Evolutionary conservation across 257 asterid species (phyloP).

Genomic region (Handroanthus guayacan): DNA sequence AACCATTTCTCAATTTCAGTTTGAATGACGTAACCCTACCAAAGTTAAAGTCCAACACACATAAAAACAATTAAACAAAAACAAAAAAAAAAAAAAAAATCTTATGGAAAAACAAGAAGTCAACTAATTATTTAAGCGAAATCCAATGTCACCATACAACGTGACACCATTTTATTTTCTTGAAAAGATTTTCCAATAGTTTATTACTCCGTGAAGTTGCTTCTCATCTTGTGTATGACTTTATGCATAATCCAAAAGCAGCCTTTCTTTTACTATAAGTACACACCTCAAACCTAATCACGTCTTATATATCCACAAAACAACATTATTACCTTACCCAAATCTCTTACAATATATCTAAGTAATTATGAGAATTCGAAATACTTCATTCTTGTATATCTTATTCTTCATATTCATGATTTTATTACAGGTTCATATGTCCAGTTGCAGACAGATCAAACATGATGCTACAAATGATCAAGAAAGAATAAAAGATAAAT

Average conservation of each 20-base stretch:
- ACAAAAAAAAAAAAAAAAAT: not conserved
- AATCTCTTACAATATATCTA: too few species aligned
- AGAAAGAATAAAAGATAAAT: constrained; percentile 40
- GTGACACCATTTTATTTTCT: constrained; percentile 19
- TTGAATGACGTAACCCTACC: too few species aligned
- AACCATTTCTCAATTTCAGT: too few species aligned
- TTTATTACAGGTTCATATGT: constrained; percentile 12
- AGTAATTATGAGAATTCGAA: constrained; percentile 27
- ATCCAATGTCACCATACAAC: constrained; percentile 20
- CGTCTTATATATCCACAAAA: too few species aligned
- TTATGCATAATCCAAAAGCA: constrained; percentile 24
- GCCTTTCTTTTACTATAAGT: constrained; percentile 25
- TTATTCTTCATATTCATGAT: constrained; percentile 29
- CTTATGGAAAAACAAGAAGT: constrained; percentile 17
- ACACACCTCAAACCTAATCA: not conserved
- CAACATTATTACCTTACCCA: too few species aligned
- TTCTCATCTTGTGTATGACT: constrained; percentile 26
- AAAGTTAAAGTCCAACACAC: not conserved
- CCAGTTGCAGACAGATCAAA: constrained; percentile 33
- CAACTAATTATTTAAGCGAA: constrained; percentile 36
- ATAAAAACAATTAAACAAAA: not conserved
- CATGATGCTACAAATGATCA: constrained; percentile 14
- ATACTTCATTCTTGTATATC: constrained; percentile 4
- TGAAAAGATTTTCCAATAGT: not conserved
- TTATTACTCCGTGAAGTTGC: not conserved